Conservation (phyloP, 495 filamentous ascomycete genomes). For the Aspergillus mulundensis region DNA sequence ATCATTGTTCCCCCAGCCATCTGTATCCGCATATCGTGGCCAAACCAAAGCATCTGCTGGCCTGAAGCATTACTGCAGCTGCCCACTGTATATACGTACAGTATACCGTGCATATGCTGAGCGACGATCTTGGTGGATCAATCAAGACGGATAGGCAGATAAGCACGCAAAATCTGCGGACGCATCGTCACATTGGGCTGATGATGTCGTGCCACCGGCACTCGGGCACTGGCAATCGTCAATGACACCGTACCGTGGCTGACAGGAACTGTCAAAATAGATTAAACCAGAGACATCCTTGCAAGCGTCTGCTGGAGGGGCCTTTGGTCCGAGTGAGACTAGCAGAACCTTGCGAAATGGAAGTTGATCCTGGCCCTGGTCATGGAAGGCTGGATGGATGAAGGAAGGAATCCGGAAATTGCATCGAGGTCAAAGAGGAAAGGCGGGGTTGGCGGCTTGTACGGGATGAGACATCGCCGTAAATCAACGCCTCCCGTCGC, state of each 20-base stretch:
- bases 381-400: not conserved
- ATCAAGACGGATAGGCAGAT: not conserved
- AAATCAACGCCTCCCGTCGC: conserved; percentile 2
- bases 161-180: not conserved
- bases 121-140: conserved; percentile 1
- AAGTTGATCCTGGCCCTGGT: not conserved
- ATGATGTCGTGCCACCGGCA: not conserved
- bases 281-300: conserved; percentile 2
- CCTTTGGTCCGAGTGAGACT: not conserved
- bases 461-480: conserved; percentile 4
- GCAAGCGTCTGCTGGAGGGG: not conserved
- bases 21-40: not conserved
- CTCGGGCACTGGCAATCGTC: not conserved
- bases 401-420: conserved; percentile 1
- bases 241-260: not conserved
- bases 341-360: not conserved
- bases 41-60: not conserved
- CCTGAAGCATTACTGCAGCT: not conserved
- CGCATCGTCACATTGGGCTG: conserved; percentile 3
- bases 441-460: conserved; percentile 3
- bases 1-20: not conserved
- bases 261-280: not conserved
- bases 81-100: not conserved
- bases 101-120: not conserved
- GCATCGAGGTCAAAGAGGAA: not conserved